These are phyloP conservation scores for Leptodermis oblonga DNA, from an alignment of 257 asterid genomes.

Conservation along the genomic window DNA sequence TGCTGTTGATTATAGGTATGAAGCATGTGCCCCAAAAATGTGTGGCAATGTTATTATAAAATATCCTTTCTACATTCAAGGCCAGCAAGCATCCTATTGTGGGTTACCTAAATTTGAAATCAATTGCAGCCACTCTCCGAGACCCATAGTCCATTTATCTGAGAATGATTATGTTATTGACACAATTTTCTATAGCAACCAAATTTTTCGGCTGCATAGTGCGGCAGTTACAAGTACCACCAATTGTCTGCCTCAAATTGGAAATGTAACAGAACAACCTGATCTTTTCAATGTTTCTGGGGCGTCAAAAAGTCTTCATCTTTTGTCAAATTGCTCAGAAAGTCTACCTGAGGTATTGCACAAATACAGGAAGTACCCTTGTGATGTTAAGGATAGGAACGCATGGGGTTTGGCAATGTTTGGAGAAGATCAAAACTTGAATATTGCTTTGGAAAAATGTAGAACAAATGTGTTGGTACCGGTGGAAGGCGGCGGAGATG, in stretches of 20 bases:
- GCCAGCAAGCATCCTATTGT: too few species aligned
- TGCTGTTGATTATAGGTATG: too few species aligned
- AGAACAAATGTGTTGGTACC: slow-evolving; percentile 35
- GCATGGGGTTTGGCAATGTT: slow-evolving; percentile 33
- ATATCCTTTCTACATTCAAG: too few species aligned
- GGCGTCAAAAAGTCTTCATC: slow-evolving; percentile 15
- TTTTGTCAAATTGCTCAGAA: slow-evolving; percentile 38
- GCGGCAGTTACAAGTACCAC: too few species aligned
- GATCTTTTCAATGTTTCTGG: not conserved
- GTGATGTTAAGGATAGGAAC: not conserved
- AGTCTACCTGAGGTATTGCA: not conserved
- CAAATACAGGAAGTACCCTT: slow-evolving; percentile 17
- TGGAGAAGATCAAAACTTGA: slow-evolving; percentile 19
- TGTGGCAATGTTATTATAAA: too few species aligned
- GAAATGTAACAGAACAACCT: slow-evolving; percentile 21
- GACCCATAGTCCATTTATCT: too few species aligned
- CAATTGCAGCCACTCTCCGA: too few species aligned
- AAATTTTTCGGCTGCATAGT: too few species aligned
- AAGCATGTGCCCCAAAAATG: too few species aligned
- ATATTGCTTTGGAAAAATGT: slow-evolving; percentile 30
- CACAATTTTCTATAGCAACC: too few species aligned
- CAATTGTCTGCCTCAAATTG: slow-evolving; percentile 28
- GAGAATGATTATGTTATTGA: too few species aligned
- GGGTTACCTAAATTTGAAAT: too few species aligned
- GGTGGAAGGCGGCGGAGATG: slow-evolving; percentile 28